Evolutionary conservation across 2,329 filamentous ascomycete species (phyloP).

Genomic region (Laburnicola sp.): DNA sequence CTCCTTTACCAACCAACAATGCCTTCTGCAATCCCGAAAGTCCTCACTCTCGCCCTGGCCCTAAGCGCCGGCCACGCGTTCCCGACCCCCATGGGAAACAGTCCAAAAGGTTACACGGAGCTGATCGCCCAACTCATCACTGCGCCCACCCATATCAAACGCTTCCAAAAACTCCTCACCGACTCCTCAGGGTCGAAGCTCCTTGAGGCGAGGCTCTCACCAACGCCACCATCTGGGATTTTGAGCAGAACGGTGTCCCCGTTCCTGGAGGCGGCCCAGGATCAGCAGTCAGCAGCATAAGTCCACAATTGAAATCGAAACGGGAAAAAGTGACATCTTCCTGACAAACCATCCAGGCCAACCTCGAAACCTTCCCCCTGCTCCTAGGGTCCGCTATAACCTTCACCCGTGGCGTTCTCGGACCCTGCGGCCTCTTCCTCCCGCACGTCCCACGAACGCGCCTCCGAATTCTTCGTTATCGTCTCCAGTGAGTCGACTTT

Average conservation of each 20-base stretch:
- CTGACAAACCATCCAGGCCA: constrained; percentile 32
- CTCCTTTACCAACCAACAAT: neutral
- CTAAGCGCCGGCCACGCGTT: neutral
- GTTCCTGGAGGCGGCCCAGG: constrained; percentile 3
- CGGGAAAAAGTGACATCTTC: too few species aligned
- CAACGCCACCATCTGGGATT: constrained; percentile 6
- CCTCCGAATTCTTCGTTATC: constrained; percentile 47
- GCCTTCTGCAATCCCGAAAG: neutral
- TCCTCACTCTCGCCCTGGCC: neutral
- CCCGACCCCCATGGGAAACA: constrained; percentile 4
- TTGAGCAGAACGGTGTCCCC: neutral
- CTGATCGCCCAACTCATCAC: constrained; percentile 3
- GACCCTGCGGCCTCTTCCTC: constrained; percentile 56
- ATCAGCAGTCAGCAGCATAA: neutral
- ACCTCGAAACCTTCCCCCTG: constrained; percentile 61
- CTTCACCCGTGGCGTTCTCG: constrained; percentile 57
- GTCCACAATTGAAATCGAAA: too few species aligned
- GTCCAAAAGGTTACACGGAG: constrained; percentile 1
- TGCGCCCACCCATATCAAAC: constrained; percentile 5
- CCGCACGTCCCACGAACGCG: constrained; percentile 48
- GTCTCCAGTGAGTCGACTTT: constrained; percentile 41
- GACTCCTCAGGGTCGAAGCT: constrained; percentile 1
- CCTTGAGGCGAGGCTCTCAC: neutral
- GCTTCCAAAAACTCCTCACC: constrained; percentile 5
- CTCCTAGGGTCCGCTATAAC: constrained; percentile 57